Evolutionary conservation across 2,329 filamentous ascomycete species (phyloP).

Genomic region (Capronia epimyces): DNA sequence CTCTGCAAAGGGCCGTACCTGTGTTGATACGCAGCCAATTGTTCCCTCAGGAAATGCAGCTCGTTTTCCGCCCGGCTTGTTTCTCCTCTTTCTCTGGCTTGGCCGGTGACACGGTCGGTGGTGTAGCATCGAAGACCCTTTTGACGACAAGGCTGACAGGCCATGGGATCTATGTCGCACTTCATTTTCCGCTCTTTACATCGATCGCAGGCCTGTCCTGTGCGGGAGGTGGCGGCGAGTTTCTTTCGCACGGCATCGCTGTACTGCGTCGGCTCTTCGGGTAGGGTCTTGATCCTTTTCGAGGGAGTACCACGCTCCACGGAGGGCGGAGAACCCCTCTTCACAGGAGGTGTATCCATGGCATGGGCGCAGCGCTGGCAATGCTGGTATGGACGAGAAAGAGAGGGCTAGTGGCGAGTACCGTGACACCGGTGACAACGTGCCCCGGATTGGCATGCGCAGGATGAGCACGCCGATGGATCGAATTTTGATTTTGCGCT

Average conservation of each 20-base stretch:
- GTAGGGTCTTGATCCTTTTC: slow-evolving; percentile 26
- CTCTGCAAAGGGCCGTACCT: slow-evolving; percentile 36
- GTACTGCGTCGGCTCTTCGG: slow-evolving; percentile 35
- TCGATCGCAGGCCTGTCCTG: slow-evolving; percentile 80
- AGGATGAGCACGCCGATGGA: slow-evolving; percentile 2
- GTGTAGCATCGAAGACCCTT: slow-evolving; percentile 74
- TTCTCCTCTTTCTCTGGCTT: slow-evolving; percentile 72
- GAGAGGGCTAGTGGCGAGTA: slow-evolving; percentile 16
- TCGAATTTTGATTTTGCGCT: background rate
- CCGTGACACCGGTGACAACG: slow-evolving; percentile 4
- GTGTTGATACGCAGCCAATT: slow-evolving; percentile 63
- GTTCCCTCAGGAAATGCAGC: slow-evolving; percentile 60
- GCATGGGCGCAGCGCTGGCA: background rate
- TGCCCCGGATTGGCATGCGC: slow-evolving; percentile 2
- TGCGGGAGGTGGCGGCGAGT: slow-evolving; percentile 53
- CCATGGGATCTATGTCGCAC: slow-evolving; percentile 73
- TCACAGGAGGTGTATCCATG: slow-evolving; percentile 20
- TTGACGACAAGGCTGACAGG: slow-evolving; percentile 74
- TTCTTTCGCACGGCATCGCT: slow-evolving; percentile 46
- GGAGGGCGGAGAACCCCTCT: slow-evolving; percentile 13
- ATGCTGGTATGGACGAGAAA: background rate
- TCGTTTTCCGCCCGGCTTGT: slow-evolving; percentile 70
- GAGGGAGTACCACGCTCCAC: slow-evolving; percentile 20
- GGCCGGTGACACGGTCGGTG: slow-evolving; percentile 79
- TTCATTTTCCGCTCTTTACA: slow-evolving; percentile 88